These are phyloP conservation scores for Diplodia corticola DNA, from an alignment of 2,329 filamentous ascomycete genomes.

Conservation along the genomic window DNA sequence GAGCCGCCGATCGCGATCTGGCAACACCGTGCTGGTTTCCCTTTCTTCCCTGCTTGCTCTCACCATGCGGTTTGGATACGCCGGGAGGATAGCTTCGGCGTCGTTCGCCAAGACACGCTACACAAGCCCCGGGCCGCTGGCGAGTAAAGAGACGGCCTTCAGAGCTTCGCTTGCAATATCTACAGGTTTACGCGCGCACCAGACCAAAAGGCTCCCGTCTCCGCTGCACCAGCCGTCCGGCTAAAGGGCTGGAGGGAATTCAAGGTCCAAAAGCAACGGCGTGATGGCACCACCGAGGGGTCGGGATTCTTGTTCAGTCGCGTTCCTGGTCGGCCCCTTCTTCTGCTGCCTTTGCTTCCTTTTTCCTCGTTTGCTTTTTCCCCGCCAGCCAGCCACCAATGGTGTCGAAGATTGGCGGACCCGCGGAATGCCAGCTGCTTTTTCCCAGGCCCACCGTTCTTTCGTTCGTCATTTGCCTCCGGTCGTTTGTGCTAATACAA, in stretches of 20 bases:
- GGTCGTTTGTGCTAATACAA: background rate
- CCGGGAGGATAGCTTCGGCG: background rate
- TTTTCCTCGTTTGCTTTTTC: background rate
- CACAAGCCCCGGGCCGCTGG: background rate
- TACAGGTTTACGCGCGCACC: background rate
- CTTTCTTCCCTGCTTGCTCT: background rate
- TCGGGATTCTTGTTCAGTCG: background rate
- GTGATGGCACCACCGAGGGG: background rate
- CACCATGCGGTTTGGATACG: background rate
- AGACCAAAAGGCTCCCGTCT: background rate
- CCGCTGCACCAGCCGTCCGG: background rate
- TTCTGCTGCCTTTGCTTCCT: background rate
- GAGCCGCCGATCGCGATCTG: background rate
- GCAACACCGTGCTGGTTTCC: background rate
- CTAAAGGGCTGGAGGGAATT: background rate
- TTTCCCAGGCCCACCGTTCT: background rate
- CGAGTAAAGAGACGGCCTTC: background rate
- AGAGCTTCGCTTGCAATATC: background rate
- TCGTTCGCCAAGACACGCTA: too few species aligned
- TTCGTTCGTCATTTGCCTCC: background rate
- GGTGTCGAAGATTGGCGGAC: background rate
- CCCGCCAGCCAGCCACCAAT: constrained; percentile 16
- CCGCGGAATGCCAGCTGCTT: background rate
- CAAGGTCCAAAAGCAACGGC: background rate
- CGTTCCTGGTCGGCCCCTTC: background rate